phyloP scores from a whole-genome alignment of 352 stramenopile genomes.

The Thalassiosira exigua region DNA sequence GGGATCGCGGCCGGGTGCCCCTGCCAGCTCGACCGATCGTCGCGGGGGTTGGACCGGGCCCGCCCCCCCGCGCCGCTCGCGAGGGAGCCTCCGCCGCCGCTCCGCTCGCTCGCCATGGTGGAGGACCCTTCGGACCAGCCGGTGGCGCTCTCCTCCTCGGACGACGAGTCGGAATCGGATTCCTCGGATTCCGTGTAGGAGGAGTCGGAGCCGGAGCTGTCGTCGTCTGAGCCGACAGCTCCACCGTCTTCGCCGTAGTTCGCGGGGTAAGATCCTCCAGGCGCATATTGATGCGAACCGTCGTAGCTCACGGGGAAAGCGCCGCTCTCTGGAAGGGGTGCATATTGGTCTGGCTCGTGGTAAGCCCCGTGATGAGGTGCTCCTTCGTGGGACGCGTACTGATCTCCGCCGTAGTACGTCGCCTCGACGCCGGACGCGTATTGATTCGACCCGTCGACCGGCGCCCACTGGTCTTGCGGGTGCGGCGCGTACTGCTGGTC shows the following conservation, averaged over 20 bases:
- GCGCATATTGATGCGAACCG: constrained; percentile 13
- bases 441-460: no score
- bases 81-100: neutral
- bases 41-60: constrained; percentile 38
- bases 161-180: constrained; percentile 15
- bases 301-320: neutral
- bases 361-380: constrained; percentile 14
- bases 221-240: no score
- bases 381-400: constrained; percentile 24
- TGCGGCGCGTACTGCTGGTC: no score
- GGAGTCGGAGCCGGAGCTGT: no score
- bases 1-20: constrained; percentile 19
- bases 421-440: no score
- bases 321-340: neutral
- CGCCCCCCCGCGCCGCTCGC: neutral
- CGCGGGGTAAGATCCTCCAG: no score
- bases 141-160: constrained; percentile 8
- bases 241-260: constrained; percentile 1
- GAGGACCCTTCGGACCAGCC: constrained; percentile 6
- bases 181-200: no score
- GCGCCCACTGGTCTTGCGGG: neutral
- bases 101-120: neutral
- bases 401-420: neutral
- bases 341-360: constrained; percentile 24
- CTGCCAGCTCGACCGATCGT: constrained; percentile 21